Base-by-base conservation (phyloP, 192 early-diverging fungal species). In the Mortierella claussenii region DNA sequence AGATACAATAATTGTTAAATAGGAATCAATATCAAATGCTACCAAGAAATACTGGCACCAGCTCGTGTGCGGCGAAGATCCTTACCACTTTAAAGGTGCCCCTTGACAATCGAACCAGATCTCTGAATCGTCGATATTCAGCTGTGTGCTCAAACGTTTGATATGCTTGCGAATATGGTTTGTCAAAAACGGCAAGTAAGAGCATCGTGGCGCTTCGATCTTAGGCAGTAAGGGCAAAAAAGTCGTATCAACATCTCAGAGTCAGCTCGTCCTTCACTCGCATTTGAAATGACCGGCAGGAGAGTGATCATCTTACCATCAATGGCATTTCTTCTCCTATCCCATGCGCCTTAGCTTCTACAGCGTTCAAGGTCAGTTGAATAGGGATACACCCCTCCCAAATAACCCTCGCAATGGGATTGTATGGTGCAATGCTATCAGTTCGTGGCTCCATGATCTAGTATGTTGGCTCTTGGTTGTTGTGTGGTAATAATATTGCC, bases 101-200 rank as follows among this genome's bases (percentile, higher is more conserved):
- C 88, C 86, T 11, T 88, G 65, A 59, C 82, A 89, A 20, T 89
- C 86, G 56, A 86, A 92, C 93, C 93, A 94, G 0, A 92, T 79
- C 4, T 89, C 82, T 3, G 68, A 64, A 26, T 79, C 70, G 10
- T 67, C 44, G 5, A 50, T 69, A 34, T 60, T 31, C 4, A 81
- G 24, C 17, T 48, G 31, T 28, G 44, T 20, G 11, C 70, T 60
- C 23, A 63, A 32, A 10, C 55, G 65, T 5, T 27, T 54, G 32
- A 83, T 81, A 21, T 79, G 55, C 24, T 57, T 61, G 18, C 79
- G 80, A 17, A 86, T 59, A 36, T 70, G 50, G 23, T 48, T 50
- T 21, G 83, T 83, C n/a, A 87, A 49, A 2, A 86, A 48, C 11
- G 85, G 79, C 17, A 90, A 53, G 45, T 90, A 90, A 3, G 81